A percentile compares a stretch with the other conserved stretches of the same genome.
These are phyloP conservation scores for Geotrichum bryndzae DNA, from an alignment of 1,139 yeast genomes.

Conservation along the genomic window DNA sequence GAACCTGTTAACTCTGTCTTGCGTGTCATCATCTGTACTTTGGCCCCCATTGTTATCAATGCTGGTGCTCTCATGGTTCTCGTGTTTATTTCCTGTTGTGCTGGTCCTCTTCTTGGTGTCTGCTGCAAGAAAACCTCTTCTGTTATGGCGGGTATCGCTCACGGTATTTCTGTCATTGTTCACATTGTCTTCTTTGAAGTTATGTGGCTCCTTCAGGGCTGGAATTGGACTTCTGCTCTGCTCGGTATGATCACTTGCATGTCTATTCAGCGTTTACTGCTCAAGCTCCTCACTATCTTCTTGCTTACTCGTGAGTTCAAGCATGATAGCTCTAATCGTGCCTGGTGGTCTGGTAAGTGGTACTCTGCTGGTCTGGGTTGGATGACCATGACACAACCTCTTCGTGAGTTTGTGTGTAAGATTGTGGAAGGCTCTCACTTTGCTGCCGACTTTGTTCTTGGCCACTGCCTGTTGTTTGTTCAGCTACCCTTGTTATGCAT, in stretches of 20 bases:
- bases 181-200: conserved; percentile 83
- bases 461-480: conserved; percentile 79
- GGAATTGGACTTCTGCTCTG: conserved; percentile 80
- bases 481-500: conserved; percentile 82
- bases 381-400: conserved; percentile 94
- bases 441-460: conserved; percentile 92
- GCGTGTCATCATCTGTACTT: conserved; percentile 80
- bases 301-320: conserved; percentile 93
- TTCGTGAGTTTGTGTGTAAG: conserved; percentile 94
- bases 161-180: conserved; percentile 78
- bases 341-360: conserved; percentile 99
- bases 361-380: conserved; percentile 90
- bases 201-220: conserved; percentile 96
- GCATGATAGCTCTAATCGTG: conserved; percentile 93
- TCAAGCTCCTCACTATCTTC: conserved; percentile 75
- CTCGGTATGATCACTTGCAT: conserved; percentile 81
- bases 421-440: conserved; percentile 90
- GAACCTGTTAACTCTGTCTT: conserved; percentile 68
- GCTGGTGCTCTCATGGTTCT: conserved; percentile 62
- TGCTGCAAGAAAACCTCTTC: conserved; percentile 98
- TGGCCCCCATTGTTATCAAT: conserved; percentile 88
- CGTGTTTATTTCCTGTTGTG: conserved; percentile 85
- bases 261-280: conserved; percentile 79
- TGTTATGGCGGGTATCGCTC: conserved; percentile 94
- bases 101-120: conserved; percentile 89